Evolutionary conservation across 2,329 filamentous ascomycete genomes (phyloP).

Genomic region (Fusarium sp.): DNA sequence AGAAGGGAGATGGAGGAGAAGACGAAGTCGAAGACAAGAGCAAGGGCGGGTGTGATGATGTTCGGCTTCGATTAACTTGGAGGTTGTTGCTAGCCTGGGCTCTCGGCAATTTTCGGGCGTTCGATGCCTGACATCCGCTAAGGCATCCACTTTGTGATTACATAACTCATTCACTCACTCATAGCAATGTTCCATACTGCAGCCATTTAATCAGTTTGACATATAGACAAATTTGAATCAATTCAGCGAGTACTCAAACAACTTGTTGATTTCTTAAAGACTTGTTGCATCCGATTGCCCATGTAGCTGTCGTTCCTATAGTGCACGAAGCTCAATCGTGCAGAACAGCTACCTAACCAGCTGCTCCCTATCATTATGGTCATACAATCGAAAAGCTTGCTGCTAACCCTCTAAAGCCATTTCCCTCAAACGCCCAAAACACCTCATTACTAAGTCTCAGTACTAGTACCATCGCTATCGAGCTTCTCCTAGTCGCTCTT

Average conservation of each 20-base stretch:
- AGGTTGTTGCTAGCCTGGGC: constrained; percentile 50
- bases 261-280: neutral
- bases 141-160: constrained; percentile 57
- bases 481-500: constrained; percentile 78
- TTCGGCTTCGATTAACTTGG: constrained; percentile 50
- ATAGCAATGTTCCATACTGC: neutral
- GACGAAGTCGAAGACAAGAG: constrained; percentile 35
- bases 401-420: constrained; percentile 16
- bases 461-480: constrained; percentile 22
- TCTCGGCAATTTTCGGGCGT: constrained; percentile 59
- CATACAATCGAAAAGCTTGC: constrained; percentile 40
- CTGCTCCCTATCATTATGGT: constrained; percentile 37
- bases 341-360: constrained; percentile 15
- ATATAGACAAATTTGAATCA: neutral
- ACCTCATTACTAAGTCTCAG: constrained; percentile 30
- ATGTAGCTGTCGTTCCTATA: constrained; percentile 4
- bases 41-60: constrained; percentile 36
- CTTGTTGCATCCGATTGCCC: neutral
- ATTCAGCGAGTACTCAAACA: neutral
- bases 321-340: neutral
- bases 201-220: neutral
- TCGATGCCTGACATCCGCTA: constrained; percentile 55
- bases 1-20: constrained; percentile 25
- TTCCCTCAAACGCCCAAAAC: constrained; percentile 40
- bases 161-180: constrained; percentile 41